Percentiles rank a stretch among this genome's conserved stretches.
Evolutionary conservation across 345 rosid species (phyloP).

Genomic region (Abelmoschus esculentus): DNA sequence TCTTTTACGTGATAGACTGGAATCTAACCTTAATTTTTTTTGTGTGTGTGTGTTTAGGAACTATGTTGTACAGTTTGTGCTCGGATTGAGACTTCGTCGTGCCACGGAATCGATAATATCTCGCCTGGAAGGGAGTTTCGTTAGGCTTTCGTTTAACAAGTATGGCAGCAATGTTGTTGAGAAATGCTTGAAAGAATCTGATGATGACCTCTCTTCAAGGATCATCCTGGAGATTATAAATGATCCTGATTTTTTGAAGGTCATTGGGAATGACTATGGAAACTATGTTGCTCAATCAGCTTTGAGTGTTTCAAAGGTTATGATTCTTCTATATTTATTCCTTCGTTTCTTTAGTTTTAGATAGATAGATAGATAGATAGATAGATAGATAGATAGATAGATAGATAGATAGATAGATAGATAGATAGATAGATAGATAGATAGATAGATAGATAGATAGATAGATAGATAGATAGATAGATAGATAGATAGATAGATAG

Average conservation of each 20-base stretch:
- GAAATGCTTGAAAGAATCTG: background rate
- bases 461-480: too few species aligned
- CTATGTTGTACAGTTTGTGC: slow-evolving; percentile 39
- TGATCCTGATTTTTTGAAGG: background rate
- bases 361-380: too few species aligned
- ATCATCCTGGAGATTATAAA: background rate
- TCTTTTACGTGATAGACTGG: background rate
- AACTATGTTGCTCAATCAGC: background rate
- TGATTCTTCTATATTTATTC: background rate
- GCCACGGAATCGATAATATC: slow-evolving; percentile 6
- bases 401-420: too few species aligned
- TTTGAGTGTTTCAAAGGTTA: background rate
- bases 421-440: too few species aligned
- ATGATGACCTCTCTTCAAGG: background rate
- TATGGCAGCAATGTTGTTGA: background rate
- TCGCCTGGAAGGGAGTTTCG: slow-evolving; percentile 14
- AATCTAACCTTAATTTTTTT: background rate
- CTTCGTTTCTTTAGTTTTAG: background rate
- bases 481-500: too few species aligned
- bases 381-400: too few species aligned
- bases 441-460: too few species aligned
- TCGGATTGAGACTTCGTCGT: slow-evolving; percentile 11
- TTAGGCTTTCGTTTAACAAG: background rate
- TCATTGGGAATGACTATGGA: background rate
- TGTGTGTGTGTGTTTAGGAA: slow-evolving; percentile 24